Percentiles rank a stretch among this genome's conserved stretches.
Evolutionary conservation across 2,329 filamentous ascomycete species (phyloP).

Genomic region (Monascus ruber): DNA sequence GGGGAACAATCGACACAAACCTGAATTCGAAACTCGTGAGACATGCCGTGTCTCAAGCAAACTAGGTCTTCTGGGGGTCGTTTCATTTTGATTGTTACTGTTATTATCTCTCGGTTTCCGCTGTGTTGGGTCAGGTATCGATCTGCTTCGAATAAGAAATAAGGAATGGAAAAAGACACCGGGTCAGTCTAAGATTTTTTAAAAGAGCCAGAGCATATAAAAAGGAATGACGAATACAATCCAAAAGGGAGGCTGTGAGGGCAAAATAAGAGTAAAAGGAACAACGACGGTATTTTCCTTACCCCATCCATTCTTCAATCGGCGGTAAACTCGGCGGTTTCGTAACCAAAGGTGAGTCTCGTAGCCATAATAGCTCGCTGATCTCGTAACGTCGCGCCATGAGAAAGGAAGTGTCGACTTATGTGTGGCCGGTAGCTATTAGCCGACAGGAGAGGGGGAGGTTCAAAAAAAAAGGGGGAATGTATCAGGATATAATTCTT

Average conservation of each 20-base stretch:
- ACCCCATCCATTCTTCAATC: constrained; percentile 96
- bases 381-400: constrained; percentile 56
- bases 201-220: too few relatives aligned
- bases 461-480: background rate
- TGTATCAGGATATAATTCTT: too few relatives aligned
- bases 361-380: constrained; percentile 64
- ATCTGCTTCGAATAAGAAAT: constrained; percentile 16
- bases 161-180: constrained; percentile 11
- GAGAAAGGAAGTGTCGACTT: constrained; percentile 11
- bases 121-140: constrained; percentile 31
- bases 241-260: background rate
- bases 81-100: constrained; percentile 22
- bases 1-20: constrained; percentile 17
- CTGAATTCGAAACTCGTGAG: constrained; percentile 38
- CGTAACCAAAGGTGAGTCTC: constrained; percentile 69
- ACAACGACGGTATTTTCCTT: constrained; percentile 21
- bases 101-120: constrained; percentile 26
- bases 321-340: constrained; percentile 72
- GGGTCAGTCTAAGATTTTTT: background rate
- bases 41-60: constrained; percentile 34
- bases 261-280: constrained; percentile 5
- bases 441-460: background rate
- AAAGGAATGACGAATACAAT: background rate
- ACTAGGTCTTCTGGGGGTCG: constrained; percentile 25
- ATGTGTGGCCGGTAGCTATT: constrained; percentile 10